Base-by-base conservation (phyloP, 805 yeast genomes). In the Wickerhamomyces alni region DNA sequence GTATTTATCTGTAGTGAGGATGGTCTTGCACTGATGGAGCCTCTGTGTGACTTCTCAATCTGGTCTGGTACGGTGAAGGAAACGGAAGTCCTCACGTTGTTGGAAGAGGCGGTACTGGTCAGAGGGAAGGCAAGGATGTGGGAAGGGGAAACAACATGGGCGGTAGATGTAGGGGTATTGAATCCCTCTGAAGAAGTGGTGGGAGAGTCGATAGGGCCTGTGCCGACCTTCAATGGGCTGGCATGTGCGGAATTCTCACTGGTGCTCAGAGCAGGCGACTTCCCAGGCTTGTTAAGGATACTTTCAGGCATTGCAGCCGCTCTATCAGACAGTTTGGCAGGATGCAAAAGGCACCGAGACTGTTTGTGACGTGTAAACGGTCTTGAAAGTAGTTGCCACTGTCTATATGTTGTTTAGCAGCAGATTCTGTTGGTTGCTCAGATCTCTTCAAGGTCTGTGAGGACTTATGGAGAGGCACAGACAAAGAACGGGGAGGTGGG, bases 21-120 rank as follows among this genome's bases (percentile, higher is more conserved):
- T 1, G 80, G 77, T 44, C 72, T 63, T 1, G 77, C 71, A 33
- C 77, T 69, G 37, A 76, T 75, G 2, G 81, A 75, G n/a, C 79
- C 77, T 41, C 82, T 58, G 47, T 76, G 77, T 1, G 65, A 55
- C 45, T 70, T 72, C 18, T 66, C 69, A 18, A 57, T 54, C 8
- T 48, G 57, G 10, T 68, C 58, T 1, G 74, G 70, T 16, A 70
- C 72, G 17, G 72, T 72, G 48, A 74, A 74, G 3, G 77, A 73
- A 10, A 74, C 66, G 4, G 64, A 33, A 1, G 52, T 42, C 11
- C 31, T 36, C 29, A 41, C 42, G 8, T 13, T 17, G 13, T 12
- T 18, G 13, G 9, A 15, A 9, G 27, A 9, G 13, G 25, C n/a
- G 9, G 28, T 12, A 26, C 6, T 6, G 12, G 8, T 6, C 29